Evolutionary conservation across 306 rosid species (phyloP).

Genomic region (Prunus davidiana): DNA sequence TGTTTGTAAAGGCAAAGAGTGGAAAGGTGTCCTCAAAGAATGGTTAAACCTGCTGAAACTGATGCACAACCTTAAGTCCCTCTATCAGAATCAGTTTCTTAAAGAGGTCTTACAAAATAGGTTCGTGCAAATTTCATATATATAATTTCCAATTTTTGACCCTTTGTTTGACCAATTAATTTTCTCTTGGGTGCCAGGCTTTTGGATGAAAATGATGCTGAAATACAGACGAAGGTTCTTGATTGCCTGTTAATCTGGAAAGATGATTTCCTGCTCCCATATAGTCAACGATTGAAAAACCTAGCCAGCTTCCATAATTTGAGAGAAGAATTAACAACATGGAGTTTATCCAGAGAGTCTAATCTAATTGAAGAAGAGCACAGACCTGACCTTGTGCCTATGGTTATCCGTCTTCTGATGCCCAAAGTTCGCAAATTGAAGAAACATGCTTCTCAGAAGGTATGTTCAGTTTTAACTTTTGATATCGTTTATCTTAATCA

Average conservation of each 20-base stretch:
- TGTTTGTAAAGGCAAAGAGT: slow-evolving; percentile 84
- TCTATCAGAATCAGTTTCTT: slow-evolving; percentile 55
- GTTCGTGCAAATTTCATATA: slow-evolving; percentile 35
- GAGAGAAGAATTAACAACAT: slow-evolving; percentile 83
- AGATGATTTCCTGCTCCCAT: slow-evolving; percentile 64
- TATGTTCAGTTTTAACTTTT: slow-evolving; percentile 16
- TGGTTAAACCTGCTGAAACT: slow-evolving; percentile 85
- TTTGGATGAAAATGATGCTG: slow-evolving; percentile 84
- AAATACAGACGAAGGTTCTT: slow-evolving; percentile 75
- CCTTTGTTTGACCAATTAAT: not conserved
- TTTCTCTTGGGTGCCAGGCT: slow-evolving; percentile 51
- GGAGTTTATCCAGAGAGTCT: slow-evolving; percentile 83
- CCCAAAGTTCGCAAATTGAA: slow-evolving; percentile 85
- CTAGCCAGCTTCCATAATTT: slow-evolving; percentile 50
- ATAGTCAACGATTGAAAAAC: slow-evolving; percentile 67
- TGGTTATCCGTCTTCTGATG: slow-evolving; percentile 76
- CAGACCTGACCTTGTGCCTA: slow-evolving; percentile 64
- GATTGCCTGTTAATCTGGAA: slow-evolving; percentile 81
- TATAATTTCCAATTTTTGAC: not conserved
- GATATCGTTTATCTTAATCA: not conserved
- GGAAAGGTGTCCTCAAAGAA: slow-evolving; percentile 79
- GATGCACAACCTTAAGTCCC: slow-evolving; percentile 69
- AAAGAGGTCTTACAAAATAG: slow-evolving; percentile 77
- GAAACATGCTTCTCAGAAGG: slow-evolving; percentile 87
- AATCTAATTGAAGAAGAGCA: slow-evolving; percentile 58